Evolutionary conservation across 805 yeast genomes (phyloP).

Genomic region (Candida ascalaphidarum): DNA sequence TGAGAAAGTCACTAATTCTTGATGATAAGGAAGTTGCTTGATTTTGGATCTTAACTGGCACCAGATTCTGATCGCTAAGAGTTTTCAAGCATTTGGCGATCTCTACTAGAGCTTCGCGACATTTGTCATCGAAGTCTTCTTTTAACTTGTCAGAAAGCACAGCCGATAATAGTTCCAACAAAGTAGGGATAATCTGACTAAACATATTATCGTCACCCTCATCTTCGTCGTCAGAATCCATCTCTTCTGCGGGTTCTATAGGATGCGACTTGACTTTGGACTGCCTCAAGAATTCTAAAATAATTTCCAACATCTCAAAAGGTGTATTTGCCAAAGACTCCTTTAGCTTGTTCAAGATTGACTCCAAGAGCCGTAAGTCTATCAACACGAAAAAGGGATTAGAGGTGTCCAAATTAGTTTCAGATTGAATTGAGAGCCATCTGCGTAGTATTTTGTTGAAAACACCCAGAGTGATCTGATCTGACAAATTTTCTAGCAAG

Average conservation of each 20-base stretch:
- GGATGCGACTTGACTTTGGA: conserved; percentile 5
- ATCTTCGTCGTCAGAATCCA: conserved; percentile 13
- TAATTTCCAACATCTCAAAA: conserved; percentile 41
- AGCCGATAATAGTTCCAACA: conserved; percentile 29
- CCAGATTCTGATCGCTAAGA: too few species aligned
- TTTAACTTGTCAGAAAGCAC: conserved; percentile 19
- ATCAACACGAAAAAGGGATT: conserved; percentile 47
- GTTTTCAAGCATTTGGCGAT: background rate
- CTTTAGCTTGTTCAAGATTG: conserved; percentile 48
- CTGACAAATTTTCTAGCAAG: conserved; percentile 43
- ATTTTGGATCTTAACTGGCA: too few species aligned
- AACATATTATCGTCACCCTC: conserved; percentile 22
- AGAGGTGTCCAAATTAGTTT: background rate
- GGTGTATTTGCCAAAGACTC: conserved; percentile 50
- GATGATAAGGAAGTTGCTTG: conserved; percentile 12
- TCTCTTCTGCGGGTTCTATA: conserved; percentile 11
- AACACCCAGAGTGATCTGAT: conserved; percentile 32
- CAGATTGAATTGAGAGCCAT: conserved; percentile 39
- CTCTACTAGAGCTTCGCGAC: too few species aligned
- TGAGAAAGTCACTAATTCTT: conserved; percentile 19
- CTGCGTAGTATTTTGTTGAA: conserved; percentile 48
- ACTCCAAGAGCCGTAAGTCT: conserved; percentile 59
- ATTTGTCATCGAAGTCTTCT: conserved; percentile 4
- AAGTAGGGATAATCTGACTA: conserved; percentile 16
- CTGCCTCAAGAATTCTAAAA: conserved; percentile 12